These are phyloP conservation scores for Tubosaeta sp. DNA, from an alignment of 768 basidiomycete species.

Conservation along the genomic window DNA sequence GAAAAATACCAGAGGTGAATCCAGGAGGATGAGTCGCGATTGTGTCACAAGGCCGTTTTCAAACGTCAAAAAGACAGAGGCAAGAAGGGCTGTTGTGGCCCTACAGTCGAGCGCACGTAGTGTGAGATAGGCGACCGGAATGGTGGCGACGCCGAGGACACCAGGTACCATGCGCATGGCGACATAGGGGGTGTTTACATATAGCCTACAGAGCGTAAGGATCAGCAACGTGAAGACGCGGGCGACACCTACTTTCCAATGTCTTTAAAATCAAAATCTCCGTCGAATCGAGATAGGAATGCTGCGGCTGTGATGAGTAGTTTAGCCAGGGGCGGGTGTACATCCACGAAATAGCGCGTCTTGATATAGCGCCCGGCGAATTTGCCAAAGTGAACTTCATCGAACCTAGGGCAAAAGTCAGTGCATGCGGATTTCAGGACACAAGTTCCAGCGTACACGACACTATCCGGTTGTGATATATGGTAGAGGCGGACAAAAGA, in stretches of 20 bases:
- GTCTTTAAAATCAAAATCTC: slow-evolving; percentile 95
- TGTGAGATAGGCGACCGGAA: slow-evolving; percentile 90
- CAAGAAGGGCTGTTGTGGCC: slow-evolving; percentile 87
- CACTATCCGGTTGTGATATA: slow-evolving; percentile 80
- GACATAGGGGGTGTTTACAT: slow-evolving; percentile 87
- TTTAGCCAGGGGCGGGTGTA: slow-evolving; percentile 96
- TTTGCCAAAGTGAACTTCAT: slow-evolving; percentile 98
- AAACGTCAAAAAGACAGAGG: slow-evolving; percentile 87
- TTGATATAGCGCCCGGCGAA: slow-evolving; percentile 94
- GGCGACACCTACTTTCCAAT: slow-evolving; percentile 78
- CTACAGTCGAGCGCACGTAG: slow-evolving; percentile 90
- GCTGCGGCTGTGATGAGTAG: slow-evolving; percentile 90
- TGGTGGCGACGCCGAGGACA: slow-evolving; percentile 78
- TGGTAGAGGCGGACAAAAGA: slow-evolving; percentile 80
- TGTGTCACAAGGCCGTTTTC: slow-evolving; percentile 97
- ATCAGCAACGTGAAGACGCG: background rate
- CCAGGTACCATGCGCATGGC: slow-evolving; percentile 98
- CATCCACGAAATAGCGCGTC: slow-evolving; percentile 88
- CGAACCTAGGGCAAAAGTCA: slow-evolving; percentile 61
- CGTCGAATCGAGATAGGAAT: slow-evolving; percentile 83
- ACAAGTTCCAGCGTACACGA: slow-evolving; percentile 96
- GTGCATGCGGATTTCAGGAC: background rate
- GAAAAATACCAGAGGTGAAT: slow-evolving; percentile 98
- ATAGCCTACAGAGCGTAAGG: slow-evolving; percentile 47
- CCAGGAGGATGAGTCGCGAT: slow-evolving; percentile 94